These are phyloP conservation scores for Nelumbo lutea DNA, from an alignment of 164 flowering plant genomes.

Conservation along the genomic window DNA sequence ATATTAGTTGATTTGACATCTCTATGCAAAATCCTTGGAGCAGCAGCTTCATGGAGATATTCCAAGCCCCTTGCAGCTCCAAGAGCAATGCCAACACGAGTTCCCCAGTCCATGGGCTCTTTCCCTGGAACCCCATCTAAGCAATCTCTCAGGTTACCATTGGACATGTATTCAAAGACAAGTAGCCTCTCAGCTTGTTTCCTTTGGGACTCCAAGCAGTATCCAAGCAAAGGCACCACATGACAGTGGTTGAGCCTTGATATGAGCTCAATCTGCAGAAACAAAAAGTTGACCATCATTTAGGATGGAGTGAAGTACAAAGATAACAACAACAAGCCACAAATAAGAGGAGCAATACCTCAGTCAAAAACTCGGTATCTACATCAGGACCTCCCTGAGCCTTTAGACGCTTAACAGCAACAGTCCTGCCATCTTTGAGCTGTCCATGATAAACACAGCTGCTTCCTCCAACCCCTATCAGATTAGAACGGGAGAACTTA, in stretches of 20 bases:
- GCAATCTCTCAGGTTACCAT: constrained; percentile 86
- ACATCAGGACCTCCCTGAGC: constrained; percentile 59
- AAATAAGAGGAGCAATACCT: constrained; percentile 38
- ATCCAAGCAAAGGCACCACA: constrained; percentile 89
- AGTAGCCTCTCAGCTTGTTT: constrained; percentile 69
- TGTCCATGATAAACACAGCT: constrained; percentile 81
- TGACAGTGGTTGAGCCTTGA: constrained; percentile 91
- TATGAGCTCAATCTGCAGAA: constrained; percentile 67
- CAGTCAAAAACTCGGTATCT: constrained; percentile 56
- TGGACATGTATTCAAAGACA: constrained; percentile 77
- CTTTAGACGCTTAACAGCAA: constrained; percentile 79
- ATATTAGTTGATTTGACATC: constrained; percentile 97
- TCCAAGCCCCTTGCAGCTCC: constrained; percentile 98
- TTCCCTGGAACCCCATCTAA: constrained; percentile 56
- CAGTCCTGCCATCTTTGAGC: constrained; percentile 69
- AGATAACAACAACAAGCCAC: neutral
- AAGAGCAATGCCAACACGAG: constrained; percentile 80
- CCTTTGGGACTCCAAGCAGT: constrained; percentile 75
- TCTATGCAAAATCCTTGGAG: constrained; percentile 93
- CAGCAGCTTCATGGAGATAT: constrained; percentile 97
- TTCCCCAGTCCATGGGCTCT: constrained; percentile 60
- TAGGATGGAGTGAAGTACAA: neutral
- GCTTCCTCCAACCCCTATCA: constrained; percentile 88
- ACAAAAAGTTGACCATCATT: neutral
- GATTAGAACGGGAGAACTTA: constrained; percentile 60